Evolutionary conservation across 495 filamentous ascomycete genomes (phyloP).

Genomic region (Umbilicaria muhlenbergii): DNA sequence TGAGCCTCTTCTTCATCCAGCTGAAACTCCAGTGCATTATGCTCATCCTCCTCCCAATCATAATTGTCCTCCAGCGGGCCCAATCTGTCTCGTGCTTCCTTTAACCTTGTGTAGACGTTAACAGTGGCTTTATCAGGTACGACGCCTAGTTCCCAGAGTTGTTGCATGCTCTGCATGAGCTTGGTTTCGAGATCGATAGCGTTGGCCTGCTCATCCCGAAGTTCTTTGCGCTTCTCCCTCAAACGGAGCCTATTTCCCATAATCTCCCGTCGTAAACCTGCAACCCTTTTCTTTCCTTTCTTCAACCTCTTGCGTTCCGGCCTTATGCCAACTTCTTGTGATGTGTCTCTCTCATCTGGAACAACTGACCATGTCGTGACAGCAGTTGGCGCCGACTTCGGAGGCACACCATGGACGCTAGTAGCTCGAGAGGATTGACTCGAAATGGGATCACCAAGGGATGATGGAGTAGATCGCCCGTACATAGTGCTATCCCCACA

Average conservation of each 20-base stretch:
- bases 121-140: neutral
- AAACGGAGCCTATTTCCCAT: neutral
- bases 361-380: no score
- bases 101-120: neutral
- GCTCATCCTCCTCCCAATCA: constrained; percentile 8
- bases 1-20: constrained; percentile 8
- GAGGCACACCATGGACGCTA: no score
- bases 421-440: no score
- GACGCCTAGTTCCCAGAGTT: neutral
- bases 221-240: neutral
- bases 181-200: neutral
- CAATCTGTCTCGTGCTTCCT: constrained; percentile 5
- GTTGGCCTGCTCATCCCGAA: neutral
- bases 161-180: neutral
- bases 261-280: no score
- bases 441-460: no score
- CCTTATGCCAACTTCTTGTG: no score
- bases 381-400: no score
- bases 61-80: constrained; percentile 12
- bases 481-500: no score
- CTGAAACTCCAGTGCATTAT: constrained; percentile 7
- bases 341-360: no score
- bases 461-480: no score
- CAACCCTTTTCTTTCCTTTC: no score
- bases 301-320: no score